phyloP scores from a whole-genome alignment of 345 rosid species.

The Linum trigynum region DNA sequence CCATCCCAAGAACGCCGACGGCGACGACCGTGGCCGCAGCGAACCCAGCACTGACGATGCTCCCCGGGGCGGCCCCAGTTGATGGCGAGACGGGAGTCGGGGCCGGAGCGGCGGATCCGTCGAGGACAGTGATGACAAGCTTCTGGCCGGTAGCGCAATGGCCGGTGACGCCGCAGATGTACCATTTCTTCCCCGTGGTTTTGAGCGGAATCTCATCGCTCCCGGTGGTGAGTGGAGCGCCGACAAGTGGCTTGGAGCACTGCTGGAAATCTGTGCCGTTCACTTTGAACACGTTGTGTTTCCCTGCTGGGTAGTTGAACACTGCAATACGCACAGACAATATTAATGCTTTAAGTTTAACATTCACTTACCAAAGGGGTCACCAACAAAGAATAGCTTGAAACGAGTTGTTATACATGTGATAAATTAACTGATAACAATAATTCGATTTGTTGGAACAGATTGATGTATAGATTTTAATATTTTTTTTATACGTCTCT shows the following conservation, averaged over 20 bases:
- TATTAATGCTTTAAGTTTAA: too few species aligned
- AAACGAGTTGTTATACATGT: too few species aligned
- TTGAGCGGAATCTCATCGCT: slow-evolving; percentile 11
- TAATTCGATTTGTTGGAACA: too few species aligned
- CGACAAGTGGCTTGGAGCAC: slow-evolving; percentile 12
- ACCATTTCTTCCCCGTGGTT: slow-evolving; percentile 13
- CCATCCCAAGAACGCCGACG: neutral
- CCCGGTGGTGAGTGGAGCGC: slow-evolving; percentile 8
- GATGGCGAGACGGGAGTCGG: neutral
- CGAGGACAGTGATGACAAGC: slow-evolving; percentile 7
- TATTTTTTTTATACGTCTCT: too few species aligned
- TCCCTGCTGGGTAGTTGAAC: slow-evolving; percentile 16
- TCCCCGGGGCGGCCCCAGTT: neutral
- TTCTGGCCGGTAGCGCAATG: slow-evolving; percentile 13
- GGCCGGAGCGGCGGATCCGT: neutral
- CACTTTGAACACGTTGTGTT: slow-evolving; percentile 19
- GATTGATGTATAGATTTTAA: too few species aligned
- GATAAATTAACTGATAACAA: too few species aligned
- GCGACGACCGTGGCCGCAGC: neutral
- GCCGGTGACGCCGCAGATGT: slow-evolving; percentile 11
- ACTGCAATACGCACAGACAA: slow-evolving; percentile 8
- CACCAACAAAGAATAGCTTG: too few species aligned
- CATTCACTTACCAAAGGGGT: too few species aligned
- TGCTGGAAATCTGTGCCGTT: slow-evolving; percentile 21
- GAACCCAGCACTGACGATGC: neutral